phyloP scores from a whole-genome alignment of 768 basidiomycete genomes.

The Suillus discolor region DNA sequence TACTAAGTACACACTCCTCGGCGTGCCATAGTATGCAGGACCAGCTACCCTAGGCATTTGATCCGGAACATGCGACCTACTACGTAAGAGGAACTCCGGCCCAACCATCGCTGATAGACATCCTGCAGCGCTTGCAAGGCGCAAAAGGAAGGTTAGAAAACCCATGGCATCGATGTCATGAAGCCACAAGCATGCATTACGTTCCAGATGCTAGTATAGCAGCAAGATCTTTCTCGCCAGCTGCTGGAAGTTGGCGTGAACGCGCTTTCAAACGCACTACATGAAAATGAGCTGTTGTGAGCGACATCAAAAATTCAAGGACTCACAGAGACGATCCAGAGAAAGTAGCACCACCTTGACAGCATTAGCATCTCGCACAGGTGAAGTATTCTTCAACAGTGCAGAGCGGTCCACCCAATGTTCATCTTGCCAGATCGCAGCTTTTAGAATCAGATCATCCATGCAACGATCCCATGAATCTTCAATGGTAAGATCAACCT shows the following conservation, averaged over 20 bases:
- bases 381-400: constrained; percentile 52
- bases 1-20: constrained; percentile 18
- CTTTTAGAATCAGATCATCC: constrained; percentile 94
- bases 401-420: constrained; percentile 88
- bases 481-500: constrained; percentile 67
- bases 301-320: constrained; percentile 12
- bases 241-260: constrained; percentile 81
- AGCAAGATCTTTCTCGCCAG: constrained; percentile 85
- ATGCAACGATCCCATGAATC: constrained; percentile 68
- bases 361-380: constrained; percentile 43
- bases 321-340: constrained; percentile 89
- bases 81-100: constrained; percentile 2
- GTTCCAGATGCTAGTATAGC: constrained; percentile 52
- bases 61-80: neutral
- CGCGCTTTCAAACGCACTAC: constrained; percentile 90
- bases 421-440: constrained; percentile 91
- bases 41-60: constrained; percentile 12
- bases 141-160: constrained; percentile 5
- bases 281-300: constrained; percentile 17
- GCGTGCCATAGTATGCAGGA: constrained; percentile 29
- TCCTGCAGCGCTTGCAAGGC: constrained; percentile 2
- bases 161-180: constrained; percentile 6
- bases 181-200: constrained; percentile 15
- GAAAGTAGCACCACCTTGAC: constrained; percentile 89
- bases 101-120: neutral